Conservation (phyloP, 495 filamentous ascomycete species). For the Lindgomyces ingoldianus region DNA sequence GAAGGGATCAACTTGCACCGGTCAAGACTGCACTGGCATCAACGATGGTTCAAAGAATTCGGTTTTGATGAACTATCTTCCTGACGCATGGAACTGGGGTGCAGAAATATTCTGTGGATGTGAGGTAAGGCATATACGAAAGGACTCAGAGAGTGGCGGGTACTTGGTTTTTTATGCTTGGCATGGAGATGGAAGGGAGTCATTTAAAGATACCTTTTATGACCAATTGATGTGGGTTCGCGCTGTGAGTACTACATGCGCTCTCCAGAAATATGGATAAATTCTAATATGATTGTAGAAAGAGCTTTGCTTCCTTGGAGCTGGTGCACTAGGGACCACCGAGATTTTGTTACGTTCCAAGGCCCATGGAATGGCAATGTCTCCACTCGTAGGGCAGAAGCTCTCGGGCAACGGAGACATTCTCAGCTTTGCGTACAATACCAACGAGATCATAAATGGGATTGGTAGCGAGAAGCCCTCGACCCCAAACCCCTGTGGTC, state of each 20-base stretch:
- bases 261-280: background rate
- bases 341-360: conserved; percentile 68
- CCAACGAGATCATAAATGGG: conserved; percentile 55
- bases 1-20: conserved; percentile 59
- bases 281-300: conserved; percentile 30
- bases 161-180: conserved; percentile 67
- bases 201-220: conserved; percentile 59
- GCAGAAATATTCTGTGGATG: conserved; percentile 73
- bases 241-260: conserved; percentile 40
- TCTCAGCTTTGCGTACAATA: conserved; percentile 66
- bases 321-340: conserved; percentile 62
- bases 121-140: conserved; percentile 66
- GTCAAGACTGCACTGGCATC: conserved; percentile 63
- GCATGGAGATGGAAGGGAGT: conserved; percentile 60
- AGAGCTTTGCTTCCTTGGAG: conserved; percentile 62
- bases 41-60: conserved; percentile 70
- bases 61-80: conserved; percentile 64
- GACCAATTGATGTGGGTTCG: conserved; percentile 70
- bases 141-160: conserved; percentile 51
- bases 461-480: conserved; percentile 54
- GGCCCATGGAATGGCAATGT: conserved; percentile 59
- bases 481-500: conserved; percentile 58
- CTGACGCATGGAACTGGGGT: conserved; percentile 76
- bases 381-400: conserved; percentile 58
- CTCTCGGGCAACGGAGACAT: conserved; percentile 73